Evolutionary conservation across 176 grass and related monocot species (phyloP).

Genomic region (Aechmea fasciata): DNA sequence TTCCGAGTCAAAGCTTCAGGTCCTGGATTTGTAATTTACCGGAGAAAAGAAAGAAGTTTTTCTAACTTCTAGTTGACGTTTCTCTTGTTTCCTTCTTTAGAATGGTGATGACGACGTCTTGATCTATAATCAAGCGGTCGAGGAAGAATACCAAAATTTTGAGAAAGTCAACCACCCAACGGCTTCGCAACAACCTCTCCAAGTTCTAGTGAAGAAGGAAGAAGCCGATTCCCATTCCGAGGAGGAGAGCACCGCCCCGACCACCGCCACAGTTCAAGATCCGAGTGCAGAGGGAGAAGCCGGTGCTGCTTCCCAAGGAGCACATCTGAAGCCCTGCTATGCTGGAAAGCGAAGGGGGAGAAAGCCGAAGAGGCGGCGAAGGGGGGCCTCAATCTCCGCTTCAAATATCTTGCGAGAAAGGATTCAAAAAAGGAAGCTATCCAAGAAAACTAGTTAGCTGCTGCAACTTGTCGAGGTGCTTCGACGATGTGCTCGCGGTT

Average conservation of each 20-base stretch:
- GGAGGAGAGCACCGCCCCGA: slow-evolving; percentile 47
- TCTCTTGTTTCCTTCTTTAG: slow-evolving; percentile 31
- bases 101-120: slow-evolving; percentile 59
- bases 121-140: slow-evolving; percentile 75
- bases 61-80: not conserved
- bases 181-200: slow-evolving; percentile 22
- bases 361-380: slow-evolving; percentile 36
- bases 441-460: not conserved
- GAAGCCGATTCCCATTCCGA: slow-evolving; percentile 36
- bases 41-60: slow-evolving; percentile 5
- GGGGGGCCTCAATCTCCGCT: not conserved
- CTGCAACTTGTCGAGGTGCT: not conserved
- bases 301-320: slow-evolving; percentile 26
- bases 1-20: no score
- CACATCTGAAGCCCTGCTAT: slow-evolving; percentile 45
- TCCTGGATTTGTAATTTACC: not conserved
- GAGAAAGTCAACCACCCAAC: slow-evolving; percentile 41
- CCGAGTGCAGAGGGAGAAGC: slow-evolving; percentile 22
- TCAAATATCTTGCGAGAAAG: not conserved
- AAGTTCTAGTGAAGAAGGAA: slow-evolving; percentile 41
- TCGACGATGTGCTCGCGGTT: not conserved
- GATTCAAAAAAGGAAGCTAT: not conserved
- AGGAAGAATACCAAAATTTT: slow-evolving; percentile 68
- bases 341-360: slow-evolving; percentile 52
- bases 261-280: slow-evolving; percentile 13